A percentile compares a stretch with the other conserved stretches of the same genome.
These are phyloP conservation scores for Hyparrhenia diplandra DNA, from an alignment of 176 grass and related monocot genomes.

Conservation along the genomic window DNA sequence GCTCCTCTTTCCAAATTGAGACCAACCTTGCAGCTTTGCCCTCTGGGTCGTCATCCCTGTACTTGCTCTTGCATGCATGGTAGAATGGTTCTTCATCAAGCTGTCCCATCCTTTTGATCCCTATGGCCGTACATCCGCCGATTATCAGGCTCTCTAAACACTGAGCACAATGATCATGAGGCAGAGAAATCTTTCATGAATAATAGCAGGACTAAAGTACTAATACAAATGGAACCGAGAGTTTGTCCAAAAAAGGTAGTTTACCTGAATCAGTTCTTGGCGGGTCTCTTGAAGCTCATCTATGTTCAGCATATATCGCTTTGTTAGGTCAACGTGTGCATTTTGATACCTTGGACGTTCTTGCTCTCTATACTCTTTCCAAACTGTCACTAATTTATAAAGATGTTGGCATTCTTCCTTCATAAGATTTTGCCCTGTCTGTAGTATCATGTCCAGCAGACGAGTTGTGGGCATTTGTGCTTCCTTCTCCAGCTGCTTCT, in stretches of 20 bases:
- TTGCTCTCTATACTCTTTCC: not conserved
- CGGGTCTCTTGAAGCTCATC: conserved; percentile 19
- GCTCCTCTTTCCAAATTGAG: conserved; percentile 47
- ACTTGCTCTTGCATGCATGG: conserved; percentile 16
- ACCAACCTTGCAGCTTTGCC: conserved; percentile 41
- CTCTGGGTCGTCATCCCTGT: conserved; percentile 30
- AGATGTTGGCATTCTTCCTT: conserved; percentile 7
- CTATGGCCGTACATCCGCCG: not conserved
- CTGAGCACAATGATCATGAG: too few species aligned
- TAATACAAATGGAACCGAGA: too few species aligned
- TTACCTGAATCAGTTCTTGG: conserved; percentile 31
- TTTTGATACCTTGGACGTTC: not conserved
- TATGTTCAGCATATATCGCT: not conserved
- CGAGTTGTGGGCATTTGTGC: not conserved
- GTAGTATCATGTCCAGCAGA: conserved; percentile 17
- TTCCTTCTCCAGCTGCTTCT: conserved; percentile 30
- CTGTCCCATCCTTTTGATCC: conserved; percentile 37
- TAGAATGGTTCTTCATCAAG: conserved; percentile 34
- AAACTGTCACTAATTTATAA: not conserved
- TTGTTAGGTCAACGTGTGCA: not conserved
- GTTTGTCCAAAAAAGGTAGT: not conserved
- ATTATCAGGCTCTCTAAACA: too few species aligned
- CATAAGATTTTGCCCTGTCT: not conserved
- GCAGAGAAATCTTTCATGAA: too few species aligned
- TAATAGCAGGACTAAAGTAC: too few species aligned